Evolutionary conservation across 106 monocot species (phyloP), one percentile per base, ranked within the genome.

Genomic region (Dioscorea zingiberensis): DNA sequence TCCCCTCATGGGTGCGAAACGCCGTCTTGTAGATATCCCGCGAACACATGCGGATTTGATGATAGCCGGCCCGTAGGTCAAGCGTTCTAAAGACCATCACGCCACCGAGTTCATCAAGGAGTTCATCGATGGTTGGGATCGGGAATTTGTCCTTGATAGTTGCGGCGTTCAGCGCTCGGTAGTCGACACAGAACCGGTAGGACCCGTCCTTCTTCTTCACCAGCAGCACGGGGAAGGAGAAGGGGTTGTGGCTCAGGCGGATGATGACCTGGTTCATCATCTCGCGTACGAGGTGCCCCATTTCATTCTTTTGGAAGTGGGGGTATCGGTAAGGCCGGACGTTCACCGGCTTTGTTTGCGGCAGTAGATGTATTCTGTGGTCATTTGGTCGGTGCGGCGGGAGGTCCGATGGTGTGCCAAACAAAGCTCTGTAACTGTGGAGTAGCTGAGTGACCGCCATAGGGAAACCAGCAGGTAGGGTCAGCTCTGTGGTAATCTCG

Each of bases 321-420:
- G 32, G 62, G 38, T 62, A 62, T 2, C 62, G 27, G 17, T 32
- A 62, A 2, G 62, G 27, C 8, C 62, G 62, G 19, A 62, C 62
- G 17, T 62, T 62, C 1, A 16, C 38, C 32, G 62, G 62, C 4
- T 12, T 3, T 4, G 62, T 30, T 14, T 30, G 0, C 7, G 62
- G 62, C 17, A 38, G 7, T 16, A 62, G 4, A 13, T 8, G 32
- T 2, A n/a, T 32, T 18, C 32, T 3, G 21, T 38, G 32, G 27
- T 30, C 29, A 2, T 16, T 13, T 4, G 62, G 12, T 14, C 27
- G 32, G n/a, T n/a, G 27, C 2, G 30, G n/a, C 7, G 32, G 32
- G 15, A 62, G n/a, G 7, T 3, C 30, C 7, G 4, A 3, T 2
- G 30, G 30, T 30, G 2, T 7, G 7, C 30, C 30, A 30, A 30